These are phyloP conservation scores for Alternaria gaisen DNA, from an alignment of 2,329 filamentous ascomycete genomes.

Conservation along the genomic window DNA sequence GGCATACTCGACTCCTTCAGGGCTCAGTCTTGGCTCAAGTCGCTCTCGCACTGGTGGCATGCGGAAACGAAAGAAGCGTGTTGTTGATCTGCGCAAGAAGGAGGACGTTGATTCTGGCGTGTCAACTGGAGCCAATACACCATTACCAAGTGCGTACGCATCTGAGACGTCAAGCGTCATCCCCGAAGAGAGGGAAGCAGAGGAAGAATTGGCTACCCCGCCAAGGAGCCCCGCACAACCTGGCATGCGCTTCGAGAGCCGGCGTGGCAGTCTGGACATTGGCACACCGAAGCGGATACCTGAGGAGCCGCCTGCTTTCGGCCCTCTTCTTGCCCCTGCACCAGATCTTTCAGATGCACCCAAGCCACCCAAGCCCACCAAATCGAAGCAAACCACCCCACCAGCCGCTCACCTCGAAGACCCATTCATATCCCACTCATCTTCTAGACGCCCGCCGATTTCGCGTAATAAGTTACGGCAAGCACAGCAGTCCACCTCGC, in stretches of 20 bases:
- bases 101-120: constrained; percentile 58
- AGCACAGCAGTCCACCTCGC: constrained; percentile 46
- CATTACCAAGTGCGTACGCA: constrained; percentile 63
- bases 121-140: constrained; percentile 62
- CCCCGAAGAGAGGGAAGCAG: constrained; percentile 43
- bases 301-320: constrained; percentile 24
- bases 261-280: constrained; percentile 36
- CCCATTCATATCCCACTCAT: constrained; percentile 20
- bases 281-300: constrained; percentile 36
- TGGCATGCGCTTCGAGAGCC: constrained; percentile 34
- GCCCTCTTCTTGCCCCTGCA: constrained; percentile 39
- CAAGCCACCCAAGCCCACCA: constrained; percentile 35
- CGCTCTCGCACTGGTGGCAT: constrained; percentile 68
- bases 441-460: constrained; percentile 40
- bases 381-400: constrained; percentile 27
- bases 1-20: constrained; percentile 64
- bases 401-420: constrained; percentile 19
- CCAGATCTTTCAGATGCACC: constrained; percentile 38
- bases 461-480: constrained; percentile 42
- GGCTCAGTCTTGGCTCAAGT: constrained; percentile 70
- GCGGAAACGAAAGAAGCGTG: constrained; percentile 82
- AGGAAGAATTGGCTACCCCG: constrained; percentile 45
- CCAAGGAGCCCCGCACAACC: constrained; percentile 40
- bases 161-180: constrained; percentile 63
- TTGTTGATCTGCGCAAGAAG: constrained; percentile 79